Percentiles rank a stretch among this genome's conserved stretches.
Conservation (phyloP, 2,329 filamentous ascomycete genomes). For the Zalaria obscura region DNA sequence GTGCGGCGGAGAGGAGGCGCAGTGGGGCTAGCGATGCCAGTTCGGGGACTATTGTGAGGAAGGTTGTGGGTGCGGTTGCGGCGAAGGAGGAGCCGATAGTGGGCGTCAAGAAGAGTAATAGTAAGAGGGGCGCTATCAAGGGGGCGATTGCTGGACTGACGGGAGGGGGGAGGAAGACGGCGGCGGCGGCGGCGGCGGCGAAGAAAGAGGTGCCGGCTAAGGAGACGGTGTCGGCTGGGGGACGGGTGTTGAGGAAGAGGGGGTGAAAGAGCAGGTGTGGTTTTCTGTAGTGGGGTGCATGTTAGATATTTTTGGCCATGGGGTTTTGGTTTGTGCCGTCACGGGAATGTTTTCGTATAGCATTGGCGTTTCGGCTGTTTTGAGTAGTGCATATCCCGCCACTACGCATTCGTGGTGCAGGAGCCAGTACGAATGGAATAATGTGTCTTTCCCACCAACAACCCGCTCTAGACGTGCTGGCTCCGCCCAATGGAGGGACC, state of each 20-base stretch:
- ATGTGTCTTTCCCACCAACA: too few relatives aligned
- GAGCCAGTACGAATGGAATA: too few relatives aligned
- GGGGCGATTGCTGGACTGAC: constrained; percentile 39
- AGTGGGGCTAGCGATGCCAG: constrained; percentile 44
- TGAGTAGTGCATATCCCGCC: too few relatives aligned
- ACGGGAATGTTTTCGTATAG: too few relatives aligned
- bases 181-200: constrained; percentile 28
- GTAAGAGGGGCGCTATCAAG: constrained; percentile 40
- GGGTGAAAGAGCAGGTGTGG: neutral
- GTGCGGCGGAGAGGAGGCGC: constrained; percentile 34
- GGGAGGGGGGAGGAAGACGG: constrained; percentile 22
- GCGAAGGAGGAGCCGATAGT: constrained; percentile 1
- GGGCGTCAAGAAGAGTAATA: neutral
- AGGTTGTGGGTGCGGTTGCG: constrained; percentile 4
- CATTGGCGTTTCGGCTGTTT: too few relatives aligned
- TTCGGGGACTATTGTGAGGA: constrained; percentile 10
- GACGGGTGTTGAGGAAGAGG: constrained; percentile 16
- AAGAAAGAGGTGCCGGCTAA: constrained; percentile 15
- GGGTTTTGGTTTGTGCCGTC: too few relatives aligned
- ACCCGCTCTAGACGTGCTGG: too few relatives aligned
- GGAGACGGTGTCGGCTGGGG: constrained; percentile 8
- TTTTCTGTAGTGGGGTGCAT: too few relatives aligned
- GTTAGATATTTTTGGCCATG: too few relatives aligned
- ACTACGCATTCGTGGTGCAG: too few relatives aligned
- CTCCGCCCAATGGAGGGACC: too few relatives aligned